Conservation (phyloP, 768 basidiomycete genomes). For the Boletus rufocinnamomeus region DNA sequence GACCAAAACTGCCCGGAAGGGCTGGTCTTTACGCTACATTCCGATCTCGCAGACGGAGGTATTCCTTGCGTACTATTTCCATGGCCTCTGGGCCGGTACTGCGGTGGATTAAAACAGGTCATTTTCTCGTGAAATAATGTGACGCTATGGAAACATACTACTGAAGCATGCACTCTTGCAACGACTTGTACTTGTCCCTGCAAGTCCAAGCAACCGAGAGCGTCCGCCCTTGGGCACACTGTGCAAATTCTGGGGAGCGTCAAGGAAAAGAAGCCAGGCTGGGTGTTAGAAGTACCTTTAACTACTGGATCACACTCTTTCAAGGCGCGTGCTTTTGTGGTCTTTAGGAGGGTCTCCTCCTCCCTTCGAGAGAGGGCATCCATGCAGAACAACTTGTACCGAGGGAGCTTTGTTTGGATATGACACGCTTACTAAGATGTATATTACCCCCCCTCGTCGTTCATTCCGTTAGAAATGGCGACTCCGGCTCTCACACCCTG, state of each 20-base stretch:
- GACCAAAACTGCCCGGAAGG: neutral
- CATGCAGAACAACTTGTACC: constrained; percentile 48
- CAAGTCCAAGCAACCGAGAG: constrained; percentile 88
- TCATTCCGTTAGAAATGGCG: constrained; percentile 10
- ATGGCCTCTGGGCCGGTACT: constrained; percentile 78
- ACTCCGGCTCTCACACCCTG: constrained; percentile 13
- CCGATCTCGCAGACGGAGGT: constrained; percentile 62
- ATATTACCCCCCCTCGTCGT: neutral
- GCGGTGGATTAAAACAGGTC: neutral
- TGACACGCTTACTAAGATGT: constrained; percentile 13
- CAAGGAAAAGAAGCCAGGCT: neutral
- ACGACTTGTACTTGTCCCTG: constrained; percentile 59
- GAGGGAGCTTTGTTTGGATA: constrained; percentile 5
- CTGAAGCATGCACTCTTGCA: constrained; percentile 79
- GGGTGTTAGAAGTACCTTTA: constrained; percentile 48
- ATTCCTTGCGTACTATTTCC: constrained; percentile 70
- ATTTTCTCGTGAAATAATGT: neutral
- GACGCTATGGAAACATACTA: constrained; percentile 53
- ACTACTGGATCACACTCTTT: constrained; percentile 77
- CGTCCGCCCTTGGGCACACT: constrained; percentile 79
- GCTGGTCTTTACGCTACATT: neutral
- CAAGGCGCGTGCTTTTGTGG: constrained; percentile 77
- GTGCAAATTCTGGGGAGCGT: constrained; percentile 66
- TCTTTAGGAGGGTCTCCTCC: constrained; percentile 82
- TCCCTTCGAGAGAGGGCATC: constrained; percentile 84